Conservation (phyloP, 345 rosid species). For the Ricinus communis region DNA sequence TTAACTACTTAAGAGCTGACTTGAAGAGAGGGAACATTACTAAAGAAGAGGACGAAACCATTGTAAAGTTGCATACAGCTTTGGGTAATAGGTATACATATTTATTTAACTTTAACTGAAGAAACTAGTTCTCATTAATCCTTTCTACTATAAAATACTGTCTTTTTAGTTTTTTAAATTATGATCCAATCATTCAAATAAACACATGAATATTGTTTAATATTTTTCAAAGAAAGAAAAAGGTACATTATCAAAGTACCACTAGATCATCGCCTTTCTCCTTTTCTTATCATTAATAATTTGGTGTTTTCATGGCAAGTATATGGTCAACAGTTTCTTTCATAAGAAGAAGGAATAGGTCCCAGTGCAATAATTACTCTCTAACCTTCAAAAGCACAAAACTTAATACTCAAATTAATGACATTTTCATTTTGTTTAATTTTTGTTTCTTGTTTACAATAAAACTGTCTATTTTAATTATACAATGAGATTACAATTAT, state of each 20-base stretch:
- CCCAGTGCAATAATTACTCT: not conserved
- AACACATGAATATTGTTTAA: not conserved
- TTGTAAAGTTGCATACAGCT: slow-evolving; percentile 63
- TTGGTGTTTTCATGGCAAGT: no score
- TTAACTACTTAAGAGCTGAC: slow-evolving; percentile 73
- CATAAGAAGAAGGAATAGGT: not conserved
- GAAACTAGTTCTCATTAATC: no score
- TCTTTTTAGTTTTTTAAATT: no score
- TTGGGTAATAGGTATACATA: slow-evolving; percentile 67
- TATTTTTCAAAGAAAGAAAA: not conserved
- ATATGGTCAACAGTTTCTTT: not conserved
- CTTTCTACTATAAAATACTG: no score
- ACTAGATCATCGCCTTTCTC: no score
- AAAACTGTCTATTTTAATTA: no score
- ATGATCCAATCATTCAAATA: no score
- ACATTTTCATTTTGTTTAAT: no score
- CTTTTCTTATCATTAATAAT: no score
- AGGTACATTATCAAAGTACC: not conserved
- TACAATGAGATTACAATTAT: no score
- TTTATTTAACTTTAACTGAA: not conserved
- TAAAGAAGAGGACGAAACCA: slow-evolving; percentile 66
- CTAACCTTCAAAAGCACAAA: not conserved
- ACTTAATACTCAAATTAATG: not conserved
- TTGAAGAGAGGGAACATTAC: slow-evolving; percentile 86
- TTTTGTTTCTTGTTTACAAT: no score